Base-by-base conservation (phyloP, 495 filamentous ascomycete genomes). In the Schizothecium vesticola region DNA sequence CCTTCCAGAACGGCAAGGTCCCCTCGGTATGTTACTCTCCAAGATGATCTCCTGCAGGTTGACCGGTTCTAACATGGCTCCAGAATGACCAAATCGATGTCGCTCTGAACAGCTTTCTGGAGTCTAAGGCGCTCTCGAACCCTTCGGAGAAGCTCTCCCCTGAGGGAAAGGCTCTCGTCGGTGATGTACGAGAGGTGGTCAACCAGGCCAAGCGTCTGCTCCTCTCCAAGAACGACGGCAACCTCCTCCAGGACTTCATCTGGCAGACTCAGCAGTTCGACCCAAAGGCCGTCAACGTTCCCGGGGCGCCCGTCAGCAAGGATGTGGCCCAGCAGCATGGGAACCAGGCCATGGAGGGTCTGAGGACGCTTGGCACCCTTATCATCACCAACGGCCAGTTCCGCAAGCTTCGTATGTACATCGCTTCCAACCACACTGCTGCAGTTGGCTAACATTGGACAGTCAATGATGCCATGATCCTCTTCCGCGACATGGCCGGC, bases 321-420 rank as follows among this genome's bases (percentile, higher is more conserved):
- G 87, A 90, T 0, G 84, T 84, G 5, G 91, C 90, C 4, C 85
- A 90, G 77, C 91, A 94, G 72, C 92, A 97, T 77, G 92, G 90
- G 23, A 88, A 90, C 70, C 72, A 92, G 76, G 91, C 88, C 3
- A 80, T 94, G 36, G 90, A 96, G 66, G 95, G 96, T n/a, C 80
- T 99, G 29, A 89, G 91, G 64, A 96, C 91, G 2, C 80, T 99
- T 9, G 95, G 96, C 58, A 94, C 90, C 12, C 85, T 99, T 59
- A 81, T 99, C 69, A 90, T 98, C 76, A 94, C 93, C 68, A 99
- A 99, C 70, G 96, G 95, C 67, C 94, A 97, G 80, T 97, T 97
- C 83, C 86, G 93, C 59, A 97, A 97, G 83, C 87, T 97, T 23
- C 79, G 92, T 95, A 84, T 78, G 92, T 89, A 9, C 5, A 25